Evolutionary conservation across 805 yeast genomes (phyloP).

Genomic region (Scheffersomyces coipomensis): DNA sequence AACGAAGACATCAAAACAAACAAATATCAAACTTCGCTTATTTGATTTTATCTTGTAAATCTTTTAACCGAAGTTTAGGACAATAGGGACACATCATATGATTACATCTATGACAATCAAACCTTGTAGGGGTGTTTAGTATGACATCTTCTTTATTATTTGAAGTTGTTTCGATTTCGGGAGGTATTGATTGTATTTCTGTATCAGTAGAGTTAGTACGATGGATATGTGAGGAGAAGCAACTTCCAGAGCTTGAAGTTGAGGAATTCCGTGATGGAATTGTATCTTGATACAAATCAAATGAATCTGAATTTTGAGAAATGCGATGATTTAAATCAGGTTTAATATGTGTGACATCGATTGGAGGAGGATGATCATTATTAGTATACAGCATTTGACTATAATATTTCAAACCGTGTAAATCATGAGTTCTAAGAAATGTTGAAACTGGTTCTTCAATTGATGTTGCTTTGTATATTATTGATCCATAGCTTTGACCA

Average conservation of each 20-base stretch:
- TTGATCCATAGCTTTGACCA: slow-evolving; percentile 37
- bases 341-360: neutral
- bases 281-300: too few species aligned
- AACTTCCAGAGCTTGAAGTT: too few species aligned
- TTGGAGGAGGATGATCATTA: neutral
- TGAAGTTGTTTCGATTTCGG: neutral
- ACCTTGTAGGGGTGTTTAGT: slow-evolving; percentile 29
- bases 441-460: neutral
- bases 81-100: slow-evolving; percentile 47
- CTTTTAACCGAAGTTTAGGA: slow-evolving; percentile 31
- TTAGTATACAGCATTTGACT: slow-evolving; percentile 19
- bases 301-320: too few species aligned
- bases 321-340: too few species aligned
- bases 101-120: slow-evolving; percentile 34
- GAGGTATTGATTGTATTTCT: slow-evolving; percentile 1
- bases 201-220: too few species aligned
- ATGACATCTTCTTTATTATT: slow-evolving; percentile 14
- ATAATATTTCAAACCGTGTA: slow-evolving; percentile 23
- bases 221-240: too few species aligned
- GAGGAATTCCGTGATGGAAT: too few species aligned
- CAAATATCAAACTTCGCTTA: too few species aligned
- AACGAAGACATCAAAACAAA: too few species aligned
- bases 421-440: slow-evolving; percentile 1
- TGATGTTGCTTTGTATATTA: slow-evolving; percentile 15
- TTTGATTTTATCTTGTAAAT: slow-evolving; percentile 14